These are phyloP conservation scores for Beta macrorhiza DNA, from an alignment of 179 eudicot genomes.

Conservation along the genomic window DNA sequence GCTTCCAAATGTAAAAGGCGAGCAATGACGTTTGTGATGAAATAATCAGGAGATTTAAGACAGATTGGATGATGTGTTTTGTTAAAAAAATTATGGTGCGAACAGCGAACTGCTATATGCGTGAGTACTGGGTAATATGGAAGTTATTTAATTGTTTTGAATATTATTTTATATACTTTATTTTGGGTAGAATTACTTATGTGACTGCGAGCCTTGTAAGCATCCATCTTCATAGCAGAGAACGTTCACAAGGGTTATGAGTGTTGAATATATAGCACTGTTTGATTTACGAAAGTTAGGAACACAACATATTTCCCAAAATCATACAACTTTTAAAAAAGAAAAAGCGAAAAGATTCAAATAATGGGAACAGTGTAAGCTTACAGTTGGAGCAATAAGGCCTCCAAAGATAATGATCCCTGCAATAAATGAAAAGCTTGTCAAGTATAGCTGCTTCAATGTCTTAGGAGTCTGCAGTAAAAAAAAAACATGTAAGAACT, in stretches of 20 bases:
- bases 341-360: not conserved
- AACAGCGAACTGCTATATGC: too few relatives aligned
- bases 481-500: conserved; percentile 13
- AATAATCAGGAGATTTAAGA: not conserved
- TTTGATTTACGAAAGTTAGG: not conserved
- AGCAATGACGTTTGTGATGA: not conserved
- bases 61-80: not conserved
- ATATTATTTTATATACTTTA: too few relatives aligned
- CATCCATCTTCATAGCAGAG: too few relatives aligned
- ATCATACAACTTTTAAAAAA: not conserved
- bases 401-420: conserved; percentile 90
- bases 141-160: not conserved
- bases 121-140: not conserved
- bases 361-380: conserved; percentile 29
- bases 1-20: not conserved
- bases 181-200: not conserved
- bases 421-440: conserved; percentile 78
- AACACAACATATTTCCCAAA: not conserved
- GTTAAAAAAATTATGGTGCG: not conserved
- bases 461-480: conserved; percentile 74
- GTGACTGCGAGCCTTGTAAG: too few relatives aligned
- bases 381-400: conserved; percentile 87
- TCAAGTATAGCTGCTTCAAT: conserved; percentile 83
- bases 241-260: too few relatives aligned
- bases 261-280: too few relatives aligned